Conservation (phyloP, 2,329 filamentous ascomycete genomes). For the Xylariales sp. region DNA sequence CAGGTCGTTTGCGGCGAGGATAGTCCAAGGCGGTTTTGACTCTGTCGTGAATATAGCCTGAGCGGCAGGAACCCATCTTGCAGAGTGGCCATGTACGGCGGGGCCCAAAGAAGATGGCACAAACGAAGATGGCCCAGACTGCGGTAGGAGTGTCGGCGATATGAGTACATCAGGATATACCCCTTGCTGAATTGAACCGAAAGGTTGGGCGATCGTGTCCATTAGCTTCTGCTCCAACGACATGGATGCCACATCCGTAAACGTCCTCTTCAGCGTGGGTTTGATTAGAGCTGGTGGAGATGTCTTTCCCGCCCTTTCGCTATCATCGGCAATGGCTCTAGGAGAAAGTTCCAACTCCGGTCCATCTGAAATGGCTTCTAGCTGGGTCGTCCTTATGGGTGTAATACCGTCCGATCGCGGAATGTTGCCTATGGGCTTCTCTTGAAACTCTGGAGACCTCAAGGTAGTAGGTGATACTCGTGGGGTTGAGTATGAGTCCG, state of each 20-base stretch:
- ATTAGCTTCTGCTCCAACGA: constrained; percentile 78
- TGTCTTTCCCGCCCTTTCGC: constrained; percentile 45
- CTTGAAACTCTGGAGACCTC: constrained; percentile 3
- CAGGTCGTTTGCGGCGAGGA: constrained; percentile 91
- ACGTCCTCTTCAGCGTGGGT: constrained; percentile 74
- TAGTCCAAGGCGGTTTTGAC: constrained; percentile 85
- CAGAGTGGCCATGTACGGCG: constrained; percentile 79
- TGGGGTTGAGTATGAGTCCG: constrained; percentile 38
- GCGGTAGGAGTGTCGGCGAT: constrained; percentile 40
- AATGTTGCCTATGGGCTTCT: too few species aligned
- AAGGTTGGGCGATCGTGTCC: constrained; percentile 82
- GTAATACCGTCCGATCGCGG: too few species aligned
- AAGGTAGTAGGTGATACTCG: constrained; percentile 25
- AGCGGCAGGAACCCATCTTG: constrained; percentile 82
- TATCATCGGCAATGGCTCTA: constrained; percentile 52
- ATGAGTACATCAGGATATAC: constrained; percentile 27
- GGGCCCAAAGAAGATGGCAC: constrained; percentile 48
- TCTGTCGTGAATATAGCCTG: constrained; percentile 99
- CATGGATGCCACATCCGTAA: constrained; percentile 75
- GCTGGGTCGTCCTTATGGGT: background rate
- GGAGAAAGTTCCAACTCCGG: constrained; percentile 45
- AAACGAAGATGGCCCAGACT: constrained; percentile 32
- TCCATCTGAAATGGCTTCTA: constrained; percentile 14
- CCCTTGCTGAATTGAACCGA: constrained; percentile 47
- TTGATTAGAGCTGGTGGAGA: constrained; percentile 56